Evolutionary conservation across 495 filamentous ascomycete genomes (phyloP), one percentile per base, ranked within the genome.

Genomic region (Astrothelium subdiscretum): DNA sequence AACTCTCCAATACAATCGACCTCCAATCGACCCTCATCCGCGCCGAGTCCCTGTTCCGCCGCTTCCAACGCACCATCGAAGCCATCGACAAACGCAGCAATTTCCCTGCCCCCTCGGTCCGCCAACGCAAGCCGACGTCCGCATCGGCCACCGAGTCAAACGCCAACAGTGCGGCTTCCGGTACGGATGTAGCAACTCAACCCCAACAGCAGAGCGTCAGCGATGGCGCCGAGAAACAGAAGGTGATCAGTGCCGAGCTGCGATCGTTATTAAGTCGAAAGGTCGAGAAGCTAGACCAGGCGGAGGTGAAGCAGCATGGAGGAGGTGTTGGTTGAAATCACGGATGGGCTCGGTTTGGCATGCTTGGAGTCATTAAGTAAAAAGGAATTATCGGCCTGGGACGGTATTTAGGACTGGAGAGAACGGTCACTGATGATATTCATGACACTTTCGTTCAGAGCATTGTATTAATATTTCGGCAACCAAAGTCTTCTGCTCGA

Each of bases 1-100:
- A 98, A 71, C 81, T 98, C 18, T 91, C 89, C 3, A 87, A 87
- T 65, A 95, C 90, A 11, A 97, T 97, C 67, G 92, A 97, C 65
- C 81, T 99, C 3, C 77, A 88, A 43, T 85, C 84, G 0, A 91
- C 90, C 0, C 84, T 96, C 32, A 83, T 94, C 44, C 83, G 91
- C 44, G 94, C 94, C 13, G 94, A 97, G 74, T 81, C 83, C 0
- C 82, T 99, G 26, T 97, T 92, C 78, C 83, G 83, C 58, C 85
- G 90, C 43, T 97, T 97, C 76, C 85, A 92, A 66, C 81, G 90
- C 31, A 83, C 87, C 0, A 85, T 99, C 31, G 90, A 97, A 65
- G 87, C 88, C 8, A 85, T 94, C 38, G 94, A 99, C 70, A 82
- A 84, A 67, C 95, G 91, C 69, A 84, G 88, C 63, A 87, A 85